Evolutionary conservation across 768 basidiomycete species (phyloP).

Genomic region (Candolleomyces eurysporus): DNA sequence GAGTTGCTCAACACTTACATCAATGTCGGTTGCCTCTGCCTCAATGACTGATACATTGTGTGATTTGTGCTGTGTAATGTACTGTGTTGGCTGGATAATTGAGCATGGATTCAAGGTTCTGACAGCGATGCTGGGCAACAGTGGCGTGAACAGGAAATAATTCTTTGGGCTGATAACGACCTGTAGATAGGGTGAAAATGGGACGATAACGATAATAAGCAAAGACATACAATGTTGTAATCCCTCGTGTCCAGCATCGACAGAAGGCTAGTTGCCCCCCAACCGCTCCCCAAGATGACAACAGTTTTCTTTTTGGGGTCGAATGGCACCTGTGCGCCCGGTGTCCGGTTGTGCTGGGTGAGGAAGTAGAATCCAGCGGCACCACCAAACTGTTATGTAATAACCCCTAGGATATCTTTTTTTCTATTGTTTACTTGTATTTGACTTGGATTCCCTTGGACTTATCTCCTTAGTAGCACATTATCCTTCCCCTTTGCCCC

Average conservation of each 20-base stretch:
- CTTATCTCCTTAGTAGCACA: too few relatives aligned
- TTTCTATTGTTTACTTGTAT: too few relatives aligned
- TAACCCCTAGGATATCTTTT: too few relatives aligned
- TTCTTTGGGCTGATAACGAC: constrained; percentile 94
- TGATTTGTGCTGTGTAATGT: constrained; percentile 88
- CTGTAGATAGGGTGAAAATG: constrained; percentile 34
- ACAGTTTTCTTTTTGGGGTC: constrained; percentile 91
- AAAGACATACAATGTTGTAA: constrained; percentile 84
- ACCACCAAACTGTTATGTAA: constrained; percentile 50
- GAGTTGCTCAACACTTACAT: constrained; percentile 44
- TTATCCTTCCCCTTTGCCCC: too few relatives aligned
- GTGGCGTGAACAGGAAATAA: too few relatives aligned
- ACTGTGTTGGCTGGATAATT: constrained; percentile 89
- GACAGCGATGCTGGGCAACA: too few relatives aligned
- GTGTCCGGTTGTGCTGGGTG: constrained; percentile 76
- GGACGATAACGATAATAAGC: constrained; percentile 3
- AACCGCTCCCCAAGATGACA: constrained; percentile 93
- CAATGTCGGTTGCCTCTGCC: constrained; percentile 84
- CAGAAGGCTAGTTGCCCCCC: constrained; percentile 90
- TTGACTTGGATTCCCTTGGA: too few relatives aligned
- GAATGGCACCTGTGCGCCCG: constrained; percentile 81
- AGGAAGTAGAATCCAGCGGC: constrained; percentile 69
- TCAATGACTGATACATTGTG: constrained; percentile 87
- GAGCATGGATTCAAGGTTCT: constrained; percentile 85
- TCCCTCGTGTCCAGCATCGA: constrained; percentile 88